A percentile compares a stretch with the other conserved stretches of the same genome.
Evolutionary conservation across 305 asterid genomes (phyloP).

Genomic region (Fraxinus sp.): DNA sequence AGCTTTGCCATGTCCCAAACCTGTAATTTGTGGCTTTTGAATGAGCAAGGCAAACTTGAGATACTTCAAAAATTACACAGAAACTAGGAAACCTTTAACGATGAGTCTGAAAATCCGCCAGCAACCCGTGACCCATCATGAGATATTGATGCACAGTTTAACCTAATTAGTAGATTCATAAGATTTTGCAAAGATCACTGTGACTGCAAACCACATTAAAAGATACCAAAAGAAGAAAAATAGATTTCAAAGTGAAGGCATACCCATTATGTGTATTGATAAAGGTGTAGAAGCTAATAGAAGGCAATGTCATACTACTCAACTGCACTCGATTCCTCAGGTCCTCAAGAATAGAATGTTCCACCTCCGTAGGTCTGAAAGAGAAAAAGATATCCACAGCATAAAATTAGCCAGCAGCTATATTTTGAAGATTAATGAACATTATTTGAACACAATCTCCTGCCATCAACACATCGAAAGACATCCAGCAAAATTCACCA

Average conservation of each 20-base stretch:
- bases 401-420: constrained; percentile 17
- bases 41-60: constrained; percentile 26
- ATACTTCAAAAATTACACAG: constrained; percentile 15
- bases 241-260: constrained; percentile 11
- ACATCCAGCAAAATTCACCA: neutral
- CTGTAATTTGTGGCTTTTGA: constrained; percentile 41
- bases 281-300: constrained; percentile 89
- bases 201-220: neutral
- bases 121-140: constrained; percentile 92
- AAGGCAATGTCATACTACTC: constrained; percentile 71
- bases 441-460: neutral
- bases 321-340: constrained; percentile 89
- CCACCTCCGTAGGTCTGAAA: constrained; percentile 79
- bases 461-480: neutral
- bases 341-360: constrained; percentile 89
- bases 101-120: constrained; percentile 97
- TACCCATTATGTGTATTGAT: constrained; percentile 89
- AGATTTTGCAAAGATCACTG: constrained; percentile 24
- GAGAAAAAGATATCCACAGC: neutral
- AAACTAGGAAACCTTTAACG: constrained; percentile 65
- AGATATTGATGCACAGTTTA: constrained; percentile 89
- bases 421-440: constrained; percentile 13
- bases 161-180: constrained; percentile 34
- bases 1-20: constrained; percentile 98
- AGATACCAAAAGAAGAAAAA: neutral